phyloP scores from a whole-genome alignment of 192 early-diverging fungal species.

The Entophlyctis helioformis region DNA sequence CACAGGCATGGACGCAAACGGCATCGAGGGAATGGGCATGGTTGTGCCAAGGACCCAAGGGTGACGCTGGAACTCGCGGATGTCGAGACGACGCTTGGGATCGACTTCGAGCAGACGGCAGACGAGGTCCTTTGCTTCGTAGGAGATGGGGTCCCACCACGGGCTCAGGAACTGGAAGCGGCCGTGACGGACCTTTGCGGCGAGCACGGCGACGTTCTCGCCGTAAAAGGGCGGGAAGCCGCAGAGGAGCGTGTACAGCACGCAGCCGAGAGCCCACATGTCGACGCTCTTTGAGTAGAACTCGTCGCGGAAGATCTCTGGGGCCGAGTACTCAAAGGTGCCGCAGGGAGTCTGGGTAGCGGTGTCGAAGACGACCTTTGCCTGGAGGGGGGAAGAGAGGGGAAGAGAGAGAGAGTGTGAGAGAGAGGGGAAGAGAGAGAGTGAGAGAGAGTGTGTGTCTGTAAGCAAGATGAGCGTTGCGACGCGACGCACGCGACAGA shows the following conservation, averaged over 20 bases:
- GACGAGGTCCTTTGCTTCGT: slow-evolving; percentile 35
- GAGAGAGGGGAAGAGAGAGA: too few relatives aligned
- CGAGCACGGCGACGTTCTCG: slow-evolving; percentile 27
- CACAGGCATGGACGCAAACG: too few relatives aligned
- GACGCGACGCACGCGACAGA: too few relatives aligned
- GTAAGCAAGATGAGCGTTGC: too few relatives aligned
- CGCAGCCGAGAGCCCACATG: slow-evolving; percentile 63
- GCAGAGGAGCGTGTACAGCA: slow-evolving; percentile 34
- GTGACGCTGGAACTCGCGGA: slow-evolving; percentile 13
- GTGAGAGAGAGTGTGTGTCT: too few relatives aligned
- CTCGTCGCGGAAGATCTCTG: slow-evolving; percentile 66
- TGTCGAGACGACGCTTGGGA: slow-evolving; percentile 20
- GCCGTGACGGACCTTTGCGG: slow-evolving; percentile 75
- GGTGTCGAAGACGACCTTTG: slow-evolving; percentile 74
- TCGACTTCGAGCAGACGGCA: slow-evolving; percentile 27
- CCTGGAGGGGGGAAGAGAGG: too few relatives aligned
- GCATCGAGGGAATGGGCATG: too few relatives aligned
- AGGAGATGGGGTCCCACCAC: slow-evolving; percentile 87
- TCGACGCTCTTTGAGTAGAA: slow-evolving; percentile 56
- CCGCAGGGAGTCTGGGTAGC: slow-evolving; percentile 83
- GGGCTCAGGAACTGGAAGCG: slow-evolving; percentile 74
- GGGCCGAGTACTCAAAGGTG: slow-evolving; percentile 86
- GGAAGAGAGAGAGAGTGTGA: too few relatives aligned
- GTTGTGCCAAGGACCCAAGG: slow-evolving; percentile 28
- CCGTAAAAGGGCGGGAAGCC: slow-evolving; percentile 41